These are phyloP conservation scores for Trichophyton mentagrophytes DNA, from an alignment of 2,329 filamentous ascomycete genomes.

Conservation along the genomic window DNA sequence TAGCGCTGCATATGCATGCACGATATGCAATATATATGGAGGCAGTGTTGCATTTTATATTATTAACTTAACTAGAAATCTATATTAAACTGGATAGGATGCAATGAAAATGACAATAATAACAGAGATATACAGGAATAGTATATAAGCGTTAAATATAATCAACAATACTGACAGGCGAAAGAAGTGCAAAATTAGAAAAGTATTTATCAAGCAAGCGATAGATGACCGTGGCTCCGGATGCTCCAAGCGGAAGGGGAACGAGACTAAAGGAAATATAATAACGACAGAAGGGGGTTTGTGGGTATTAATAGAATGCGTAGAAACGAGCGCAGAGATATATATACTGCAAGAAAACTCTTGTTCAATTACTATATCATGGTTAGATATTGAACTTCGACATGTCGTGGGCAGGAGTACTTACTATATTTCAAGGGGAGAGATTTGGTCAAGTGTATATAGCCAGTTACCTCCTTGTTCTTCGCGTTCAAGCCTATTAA, in stretches of 20 bases:
- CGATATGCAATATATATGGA: background rate
- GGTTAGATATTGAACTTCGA: background rate
- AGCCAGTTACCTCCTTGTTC: constrained; percentile 92
- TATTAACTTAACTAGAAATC: background rate
- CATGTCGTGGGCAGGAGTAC: constrained; percentile 12
- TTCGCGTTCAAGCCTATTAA: constrained; percentile 60
- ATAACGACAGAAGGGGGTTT: background rate
- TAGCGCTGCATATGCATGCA: background rate
- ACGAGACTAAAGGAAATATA: background rate
- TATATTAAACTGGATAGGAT: background rate
- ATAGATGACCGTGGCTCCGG: background rate
- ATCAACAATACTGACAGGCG: background rate
- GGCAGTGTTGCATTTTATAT: background rate
- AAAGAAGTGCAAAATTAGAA: background rate
- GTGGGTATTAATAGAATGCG: background rate
- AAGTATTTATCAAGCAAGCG: background rate
- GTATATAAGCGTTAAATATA: background rate
- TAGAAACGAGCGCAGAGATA: background rate
- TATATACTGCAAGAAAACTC: background rate
- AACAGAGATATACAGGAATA: background rate
- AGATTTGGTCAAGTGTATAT: constrained; percentile 90
- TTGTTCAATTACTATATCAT: constrained; percentile 8
- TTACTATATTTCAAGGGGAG: constrained; percentile 84
- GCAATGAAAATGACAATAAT: background rate
- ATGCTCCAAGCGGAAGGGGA: background rate